Evolutionary conservation across 257 asterid genomes (phyloP), one percentile per base, ranked within the genome.

Genomic region (Cordia subcordata): DNA sequence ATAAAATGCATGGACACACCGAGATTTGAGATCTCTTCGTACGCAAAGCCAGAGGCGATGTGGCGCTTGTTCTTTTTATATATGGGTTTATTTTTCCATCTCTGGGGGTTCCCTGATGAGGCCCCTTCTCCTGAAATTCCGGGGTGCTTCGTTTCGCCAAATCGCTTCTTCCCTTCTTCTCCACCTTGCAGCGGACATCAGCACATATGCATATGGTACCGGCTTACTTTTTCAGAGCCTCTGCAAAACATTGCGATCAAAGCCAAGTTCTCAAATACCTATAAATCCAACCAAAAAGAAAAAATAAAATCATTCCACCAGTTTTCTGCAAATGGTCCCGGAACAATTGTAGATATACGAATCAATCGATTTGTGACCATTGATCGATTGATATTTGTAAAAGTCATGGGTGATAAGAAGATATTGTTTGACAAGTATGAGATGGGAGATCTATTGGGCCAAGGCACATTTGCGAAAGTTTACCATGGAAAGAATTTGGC

Each of bases 401-500:
- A n/a, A 23, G 35, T n/a, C 21, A 69, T 63, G 67, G 76, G 61
- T 18, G 74, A 73, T 39, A 80, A 68, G 74, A 76, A 82, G 35
- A 21, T 77, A 55, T 10, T 82, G 75, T 67, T 78, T 19, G 87
- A 68, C 0, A 84, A 84, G 65, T 84, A 76, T 50, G 93, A 81
- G 69, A 68, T 71, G 57, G 86, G 86, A 18, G 72, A 37, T 46
- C 35, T 81, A 3, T 63, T 79, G 17, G 86, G 93, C 16, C 68
- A 65, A 68, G 93, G 93, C 13, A 84, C 85, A 12, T 84, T 84
- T 46, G 88, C 83, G 12, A 84, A 84, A 42, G 93, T 84, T 0
- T 84, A 65, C 64, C 50, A 69, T n/a, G 81, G 75, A 6, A 79
- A 65, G 19, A 20, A 79, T 39, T 49, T 84, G 19, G 57, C 42